Base-by-base conservation (phyloP, 495 filamentous ascomycete species). In the Glonium stellatum region DNA sequence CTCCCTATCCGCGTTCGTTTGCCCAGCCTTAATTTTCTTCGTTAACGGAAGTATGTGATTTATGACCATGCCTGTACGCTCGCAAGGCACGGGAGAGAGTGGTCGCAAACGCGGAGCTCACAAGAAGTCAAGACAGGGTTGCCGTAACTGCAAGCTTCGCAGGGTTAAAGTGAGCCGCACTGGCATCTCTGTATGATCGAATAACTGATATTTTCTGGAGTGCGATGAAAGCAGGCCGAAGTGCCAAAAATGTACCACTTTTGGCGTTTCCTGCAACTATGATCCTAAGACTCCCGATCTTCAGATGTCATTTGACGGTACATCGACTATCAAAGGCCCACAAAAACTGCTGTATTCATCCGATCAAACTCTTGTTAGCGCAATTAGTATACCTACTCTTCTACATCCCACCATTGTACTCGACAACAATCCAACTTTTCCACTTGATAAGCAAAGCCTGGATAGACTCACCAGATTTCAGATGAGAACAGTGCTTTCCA, bases 121-220 rank as follows among this genome's bases (percentile, higher is more conserved):
- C 54, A 74, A 61, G 21, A 77, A 76, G 54, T 76, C 72, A 5
- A 69, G 75, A 6, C 60, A 54, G 10, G 76, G 76, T 0, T 78
- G 76, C 51, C 61, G 67, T 12, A 78, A 78, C 60, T 78, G 76
- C 67, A 78, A 77, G 69, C 50, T 78, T 25, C 67, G 76, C 15
- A 59, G 68, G 34, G 69, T 78, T 37, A 78, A 78, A 60, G 76
- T 74, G 57, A 62, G n/a, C n/a, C n/a, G 61, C 41, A 34, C 36
- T 8, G 36, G 36, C 15, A 8, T 15, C 15, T 15, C 36, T 8
- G 8, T 39, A 8, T 39, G 8, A 8, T 39, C 15, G 12, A 50
- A 50, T 19, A 18, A 18, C 52, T 54, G 25, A 54, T 27, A 1
- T 1, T 27, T 15, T 34, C n/a, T 57, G 18, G 21, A 79, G 78